phyloP scores from a whole-genome alignment of 495 filamentous ascomycete species.

The Extremus antarcticus region DNA sequence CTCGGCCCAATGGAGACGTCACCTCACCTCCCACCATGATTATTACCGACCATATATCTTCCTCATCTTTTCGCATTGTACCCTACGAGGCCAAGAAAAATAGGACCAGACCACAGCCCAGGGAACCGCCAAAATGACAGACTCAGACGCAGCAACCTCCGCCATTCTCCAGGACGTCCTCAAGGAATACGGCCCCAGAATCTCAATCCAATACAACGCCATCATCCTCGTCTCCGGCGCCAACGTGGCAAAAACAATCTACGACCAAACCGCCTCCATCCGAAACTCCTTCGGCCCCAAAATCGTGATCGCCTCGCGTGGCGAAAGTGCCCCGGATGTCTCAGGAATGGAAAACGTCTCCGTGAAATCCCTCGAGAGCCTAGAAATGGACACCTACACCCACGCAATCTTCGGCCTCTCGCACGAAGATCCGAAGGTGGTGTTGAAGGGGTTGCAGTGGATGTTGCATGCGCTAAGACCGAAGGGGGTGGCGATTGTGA shows the following conservation, averaged over 20 bases:
- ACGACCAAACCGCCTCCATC: not conserved
- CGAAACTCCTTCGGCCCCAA: slow-evolving; percentile 11
- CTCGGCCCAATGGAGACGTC: not conserved
- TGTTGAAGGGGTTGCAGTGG: slow-evolving; percentile 11
- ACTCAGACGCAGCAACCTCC: not conserved
- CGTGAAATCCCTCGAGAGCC: not conserved
- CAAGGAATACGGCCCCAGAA: slow-evolving; percentile 3
- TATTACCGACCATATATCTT: too few species aligned
- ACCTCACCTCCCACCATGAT: not conserved
- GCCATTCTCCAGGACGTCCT: slow-evolving; percentile 8
- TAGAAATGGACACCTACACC: slow-evolving; percentile 15
- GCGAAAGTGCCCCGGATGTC: not conserved
- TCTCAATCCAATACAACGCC: slow-evolving; percentile 11
- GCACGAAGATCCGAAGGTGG: slow-evolving; percentile 7
- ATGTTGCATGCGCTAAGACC: slow-evolving; percentile 13
- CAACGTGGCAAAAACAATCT: slow-evolving; percentile 3
- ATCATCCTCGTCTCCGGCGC: slow-evolving; percentile 10
- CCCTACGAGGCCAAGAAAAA: too few species aligned
- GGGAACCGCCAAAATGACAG: not conserved
- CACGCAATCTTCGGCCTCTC: slow-evolving; percentile 13
- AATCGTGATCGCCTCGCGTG: slow-evolving; percentile 8
- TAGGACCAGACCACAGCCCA: too few species aligned
- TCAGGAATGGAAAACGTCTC: not conserved
- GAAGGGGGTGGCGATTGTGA: slow-evolving; percentile 11
- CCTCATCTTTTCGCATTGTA: too few species aligned